Evolutionary conservation across 805 yeast species (phyloP).

Genomic region (Zygosaccharomyces gambellarensis): DNA sequence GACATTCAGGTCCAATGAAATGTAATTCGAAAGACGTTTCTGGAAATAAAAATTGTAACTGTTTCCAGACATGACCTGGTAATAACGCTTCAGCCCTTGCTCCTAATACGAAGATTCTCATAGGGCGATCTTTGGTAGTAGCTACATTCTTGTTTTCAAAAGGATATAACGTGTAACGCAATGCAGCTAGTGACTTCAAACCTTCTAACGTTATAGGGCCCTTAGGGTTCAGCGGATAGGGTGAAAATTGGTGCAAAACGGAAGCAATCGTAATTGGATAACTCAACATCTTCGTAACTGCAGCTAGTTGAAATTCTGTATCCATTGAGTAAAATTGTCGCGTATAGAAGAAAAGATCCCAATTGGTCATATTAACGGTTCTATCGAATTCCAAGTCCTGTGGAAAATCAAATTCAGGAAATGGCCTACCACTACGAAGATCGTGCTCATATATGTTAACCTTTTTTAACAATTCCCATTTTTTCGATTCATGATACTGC

Average conservation of each 20-base stretch:
- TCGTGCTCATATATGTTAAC: constrained; percentile 95
- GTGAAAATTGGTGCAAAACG: constrained; percentile 76
- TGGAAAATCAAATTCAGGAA: constrained; percentile 95
- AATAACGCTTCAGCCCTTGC: constrained; percentile 90
- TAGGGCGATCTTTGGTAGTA: constrained; percentile 73
- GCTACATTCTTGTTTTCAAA: constrained; percentile 32
- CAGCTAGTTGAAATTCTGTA: constrained; percentile 91
- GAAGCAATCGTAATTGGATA: constrained; percentile 90
- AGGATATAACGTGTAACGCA: constrained; percentile 86
- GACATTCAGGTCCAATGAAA: constrained; percentile 90
- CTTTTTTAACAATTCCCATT: constrained; percentile 70
- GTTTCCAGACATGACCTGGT: constrained; percentile 95
- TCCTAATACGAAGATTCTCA: constrained; percentile 85
- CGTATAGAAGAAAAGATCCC: constrained; percentile 94
- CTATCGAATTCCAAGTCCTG: constrained; percentile 70
- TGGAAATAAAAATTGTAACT: constrained; percentile 80
- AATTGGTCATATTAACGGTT: constrained; percentile 67
- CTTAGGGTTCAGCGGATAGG: constrained; percentile 72
- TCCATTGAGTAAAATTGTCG: constrained; percentile 94
- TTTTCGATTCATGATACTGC: constrained; percentile 61
- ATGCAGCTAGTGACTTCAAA: constrained; percentile 85
- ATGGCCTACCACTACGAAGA: constrained; percentile 85
- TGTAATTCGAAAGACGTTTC: constrained; percentile 77
- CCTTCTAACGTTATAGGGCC: constrained; percentile 93
- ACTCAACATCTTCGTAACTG: constrained; percentile 88